These are phyloP conservation scores for Irpex sp. DNA, from an alignment of 1,284 basidiomycete species.

Conservation along the genomic window DNA sequence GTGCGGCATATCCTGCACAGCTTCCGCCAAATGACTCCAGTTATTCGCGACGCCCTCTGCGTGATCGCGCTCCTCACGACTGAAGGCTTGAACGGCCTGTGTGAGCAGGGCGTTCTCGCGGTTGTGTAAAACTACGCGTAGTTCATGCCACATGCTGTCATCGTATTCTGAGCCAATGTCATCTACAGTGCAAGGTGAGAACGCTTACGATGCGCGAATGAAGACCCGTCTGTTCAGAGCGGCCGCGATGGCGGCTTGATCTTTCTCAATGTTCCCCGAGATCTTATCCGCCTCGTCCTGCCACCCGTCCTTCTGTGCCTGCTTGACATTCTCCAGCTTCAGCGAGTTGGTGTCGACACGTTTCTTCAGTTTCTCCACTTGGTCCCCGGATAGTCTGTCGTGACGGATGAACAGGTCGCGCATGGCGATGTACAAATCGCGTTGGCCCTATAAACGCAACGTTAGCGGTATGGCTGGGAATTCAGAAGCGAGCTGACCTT, in stretches of 20 bases:
- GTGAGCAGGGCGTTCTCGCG: conserved; percentile 80
- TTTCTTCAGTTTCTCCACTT: conserved; percentile 81
- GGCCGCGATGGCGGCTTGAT: conserved; percentile 66
- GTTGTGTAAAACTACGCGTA: conserved; percentile 83
- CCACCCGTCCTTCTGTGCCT: conserved; percentile 72
- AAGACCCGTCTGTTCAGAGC: conserved; percentile 75
- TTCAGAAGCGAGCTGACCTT: conserved; percentile 45
- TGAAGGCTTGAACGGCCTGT: conserved; percentile 65
- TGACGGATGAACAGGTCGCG: conserved; percentile 82
- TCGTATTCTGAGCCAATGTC: background rate
- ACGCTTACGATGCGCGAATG: conserved; percentile 70
- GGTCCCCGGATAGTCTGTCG: conserved; percentile 77
- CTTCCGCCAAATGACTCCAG: conserved; percentile 69
- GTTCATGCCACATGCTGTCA: conserved; percentile 84
- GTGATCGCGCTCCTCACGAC: conserved; percentile 65
- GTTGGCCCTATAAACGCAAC: conserved; percentile 50
- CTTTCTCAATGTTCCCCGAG: conserved; percentile 63
- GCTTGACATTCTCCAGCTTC: conserved; percentile 71
- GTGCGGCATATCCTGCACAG: conserved; percentile 75
- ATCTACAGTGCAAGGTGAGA: background rate
- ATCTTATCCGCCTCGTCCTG: conserved; percentile 77
- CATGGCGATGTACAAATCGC: conserved; percentile 83
- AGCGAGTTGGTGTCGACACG: conserved; percentile 70
- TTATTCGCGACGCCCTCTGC: conserved; percentile 55
- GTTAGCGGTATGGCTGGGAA: conserved; percentile 12